Conservation (phyloP, 2,329 filamentous ascomycete species). For the Ceratocystis colombiana region DNA sequence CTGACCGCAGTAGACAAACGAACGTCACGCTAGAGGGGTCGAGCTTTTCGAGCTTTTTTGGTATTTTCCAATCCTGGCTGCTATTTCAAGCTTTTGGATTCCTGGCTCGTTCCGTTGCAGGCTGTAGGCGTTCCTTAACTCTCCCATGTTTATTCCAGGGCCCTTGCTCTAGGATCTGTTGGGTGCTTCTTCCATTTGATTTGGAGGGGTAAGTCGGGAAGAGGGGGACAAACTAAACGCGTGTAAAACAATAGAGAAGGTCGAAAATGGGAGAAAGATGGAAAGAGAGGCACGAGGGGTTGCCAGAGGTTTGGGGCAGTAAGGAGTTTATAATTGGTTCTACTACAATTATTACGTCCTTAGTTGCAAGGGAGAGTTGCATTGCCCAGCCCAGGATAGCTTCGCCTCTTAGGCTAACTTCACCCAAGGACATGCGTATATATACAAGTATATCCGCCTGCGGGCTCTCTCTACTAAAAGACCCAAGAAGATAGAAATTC, state of each 20-base stretch:
- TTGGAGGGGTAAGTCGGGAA: conserved; percentile 8
- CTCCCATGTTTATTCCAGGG: neutral
- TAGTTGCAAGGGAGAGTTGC: neutral
- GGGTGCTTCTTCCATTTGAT: neutral
- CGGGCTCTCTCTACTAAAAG: too few relatives aligned
- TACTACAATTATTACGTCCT: neutral
- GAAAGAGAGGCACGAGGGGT: neutral
- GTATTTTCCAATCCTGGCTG: conserved; percentile 3
- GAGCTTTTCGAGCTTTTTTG: conserved; percentile 12
- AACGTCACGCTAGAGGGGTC: conserved; percentile 13
- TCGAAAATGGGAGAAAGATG: neutral
- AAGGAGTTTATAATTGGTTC: neutral
- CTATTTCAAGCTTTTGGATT: conserved; percentile 14
- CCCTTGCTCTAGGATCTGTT: conserved; percentile 2
- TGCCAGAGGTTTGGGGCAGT: neutral
- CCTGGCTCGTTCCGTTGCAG: conserved; percentile 6
- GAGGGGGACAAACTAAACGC: neutral
- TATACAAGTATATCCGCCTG: too few relatives aligned
- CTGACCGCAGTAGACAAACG: neutral
- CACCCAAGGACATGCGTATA: too few relatives aligned
- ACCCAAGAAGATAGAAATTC: too few relatives aligned
- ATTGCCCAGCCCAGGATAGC: too few relatives aligned
- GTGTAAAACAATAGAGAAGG: neutral
- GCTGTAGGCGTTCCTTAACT: neutral
- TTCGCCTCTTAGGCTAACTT: too few relatives aligned